Base-by-base conservation (phyloP, 768 basidiomycete genomes). In the Phylloporus sp. region DNA sequence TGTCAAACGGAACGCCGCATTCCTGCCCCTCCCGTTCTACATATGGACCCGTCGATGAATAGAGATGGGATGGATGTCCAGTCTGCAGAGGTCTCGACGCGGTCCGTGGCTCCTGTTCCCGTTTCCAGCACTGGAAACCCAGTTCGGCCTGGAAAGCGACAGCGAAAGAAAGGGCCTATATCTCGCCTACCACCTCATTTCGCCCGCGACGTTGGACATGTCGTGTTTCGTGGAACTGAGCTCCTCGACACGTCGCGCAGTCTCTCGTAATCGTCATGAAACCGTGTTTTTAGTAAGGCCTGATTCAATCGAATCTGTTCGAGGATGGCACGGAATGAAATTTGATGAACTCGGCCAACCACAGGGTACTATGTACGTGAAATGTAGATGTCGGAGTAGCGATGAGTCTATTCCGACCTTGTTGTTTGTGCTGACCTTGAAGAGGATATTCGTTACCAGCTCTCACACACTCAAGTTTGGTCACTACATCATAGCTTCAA, bases 201-300 rank as follows among this genome's bases (percentile, higher is more conserved):
- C 62, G 80, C 82, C 45, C 76, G 78, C 26, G 73, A 80, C 45
- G 76, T 73, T 3, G 87, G 86, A 0, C 88, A 91, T 64, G 75
- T 84, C 18, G 68, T 88, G 5, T 84, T 86, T 59, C 69, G 81
- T 43, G 88, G 89, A 26, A 80, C 81, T 58, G 80, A 84, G 54
- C 69, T 60, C 29, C 56, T 82, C 13, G 49, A 56, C 11, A 29
- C 24, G 4, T 18, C 29, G 28, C 32, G 8, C n/a, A 41, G n/a
- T 13, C n/a, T 18, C 23, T 47, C 54, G 6, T 61, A 11, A 45
- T 7, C 0, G 3, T 44, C 24, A 34, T 15, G 27, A 39, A 45
- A 45, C 5, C 16, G 15, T 44, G n/a, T 15, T 12, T 39, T 27
- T 27, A 13, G 20, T 22, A 13, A 23, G 6, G 9, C 28, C n/a